phyloP scores from a whole-genome alignment of 225 moss, liverwort and hornwort species.

The Marchantia polymorpha region DNA sequence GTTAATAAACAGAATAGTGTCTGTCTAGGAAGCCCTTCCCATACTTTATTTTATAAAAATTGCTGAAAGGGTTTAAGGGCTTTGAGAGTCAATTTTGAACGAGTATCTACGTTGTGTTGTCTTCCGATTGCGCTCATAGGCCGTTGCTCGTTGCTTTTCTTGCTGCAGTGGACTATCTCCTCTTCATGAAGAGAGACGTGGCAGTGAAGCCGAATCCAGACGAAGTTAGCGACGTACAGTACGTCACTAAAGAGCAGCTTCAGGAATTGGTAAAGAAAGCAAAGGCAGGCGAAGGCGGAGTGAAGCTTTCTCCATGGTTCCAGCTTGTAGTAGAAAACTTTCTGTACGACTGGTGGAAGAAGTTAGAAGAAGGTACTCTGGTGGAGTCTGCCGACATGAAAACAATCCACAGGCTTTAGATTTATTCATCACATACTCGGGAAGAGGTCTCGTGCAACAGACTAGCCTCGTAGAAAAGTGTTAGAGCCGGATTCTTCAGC shows the following conservation, averaged over 20 bases:
- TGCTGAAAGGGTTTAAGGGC: no score
- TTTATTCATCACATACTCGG: neutral
- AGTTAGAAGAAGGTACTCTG: slow-evolving; percentile 72
- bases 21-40: no score
- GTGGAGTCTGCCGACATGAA: slow-evolving; percentile 69
- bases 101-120: no score
- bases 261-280: slow-evolving; percentile 83
- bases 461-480: neutral
- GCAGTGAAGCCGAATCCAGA: slow-evolving; percentile 80
- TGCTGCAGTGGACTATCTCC: slow-evolving; percentile 85
- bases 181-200: slow-evolving; percentile 78
- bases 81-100: no score
- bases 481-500: neutral
- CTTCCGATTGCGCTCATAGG: no score
- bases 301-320: slow-evolving; percentile 96
- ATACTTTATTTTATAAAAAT: no score
- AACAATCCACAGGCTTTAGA: slow-evolving; percentile 67
- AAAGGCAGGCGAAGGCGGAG: slow-evolving; percentile 68
- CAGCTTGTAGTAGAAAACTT: slow-evolving; percentile 90
- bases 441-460: neutral
- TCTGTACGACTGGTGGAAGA: slow-evolving; percentile 95
- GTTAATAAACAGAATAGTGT: no score
- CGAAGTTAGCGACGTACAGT: slow-evolving; percentile 87
- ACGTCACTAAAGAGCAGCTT: slow-evolving; percentile 78
- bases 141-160: no score